phyloP scores from a whole-genome alignment of 192 early-diverging fungal genomes.

The Coemansia sp. region DNA sequence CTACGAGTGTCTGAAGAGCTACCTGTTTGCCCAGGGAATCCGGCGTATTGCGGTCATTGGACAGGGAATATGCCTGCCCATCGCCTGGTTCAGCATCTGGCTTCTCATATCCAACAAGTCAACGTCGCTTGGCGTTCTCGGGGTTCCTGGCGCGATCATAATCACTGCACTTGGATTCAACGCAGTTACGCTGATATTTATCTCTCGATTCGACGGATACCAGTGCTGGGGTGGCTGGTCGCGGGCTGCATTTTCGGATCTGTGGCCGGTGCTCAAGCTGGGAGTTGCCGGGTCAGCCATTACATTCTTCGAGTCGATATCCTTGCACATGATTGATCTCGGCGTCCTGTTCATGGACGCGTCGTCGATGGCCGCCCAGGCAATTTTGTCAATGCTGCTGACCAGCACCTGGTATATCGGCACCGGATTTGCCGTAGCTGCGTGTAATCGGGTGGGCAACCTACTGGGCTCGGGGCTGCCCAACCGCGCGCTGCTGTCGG shows the following conservation, averaged over 20 bases:
- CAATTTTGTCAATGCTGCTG: slow-evolving; percentile 64
- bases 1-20: slow-evolving; percentile 82
- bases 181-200: slow-evolving; percentile 52
- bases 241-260: slow-evolving; percentile 58
- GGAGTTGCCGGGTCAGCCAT: slow-evolving; percentile 77
- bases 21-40: slow-evolving; percentile 84
- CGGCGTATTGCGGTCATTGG: slow-evolving; percentile 75
- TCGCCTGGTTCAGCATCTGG: slow-evolving; percentile 74
- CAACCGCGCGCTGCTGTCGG: slow-evolving; percentile 51
- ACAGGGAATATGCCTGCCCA: slow-evolving; percentile 62
- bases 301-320: slow-evolving; percentile 74
- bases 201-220: slow-evolving; percentile 56
- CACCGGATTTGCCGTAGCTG: slow-evolving; percentile 63
- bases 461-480: slow-evolving; percentile 60
- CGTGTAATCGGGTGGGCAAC: slow-evolving; percentile 77
- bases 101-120: slow-evolving; percentile 58
- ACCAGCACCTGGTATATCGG: slow-evolving; percentile 69
- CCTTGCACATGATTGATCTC: slow-evolving; percentile 69
- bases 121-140: slow-evolving; percentile 60
- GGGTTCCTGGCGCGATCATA: slow-evolving; percentile 64
- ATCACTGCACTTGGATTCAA: slow-evolving; percentile 55
- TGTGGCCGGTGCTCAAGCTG: slow-evolving; percentile 61
- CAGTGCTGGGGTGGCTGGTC: slow-evolving; percentile 89
- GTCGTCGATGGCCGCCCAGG: slow-evolving; percentile 76
- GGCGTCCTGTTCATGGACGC: slow-evolving; percentile 75